Evolutionary conservation across 2,329 filamentous ascomycete genomes (phyloP).

Genomic region (Harringtonia aguacate): DNA sequence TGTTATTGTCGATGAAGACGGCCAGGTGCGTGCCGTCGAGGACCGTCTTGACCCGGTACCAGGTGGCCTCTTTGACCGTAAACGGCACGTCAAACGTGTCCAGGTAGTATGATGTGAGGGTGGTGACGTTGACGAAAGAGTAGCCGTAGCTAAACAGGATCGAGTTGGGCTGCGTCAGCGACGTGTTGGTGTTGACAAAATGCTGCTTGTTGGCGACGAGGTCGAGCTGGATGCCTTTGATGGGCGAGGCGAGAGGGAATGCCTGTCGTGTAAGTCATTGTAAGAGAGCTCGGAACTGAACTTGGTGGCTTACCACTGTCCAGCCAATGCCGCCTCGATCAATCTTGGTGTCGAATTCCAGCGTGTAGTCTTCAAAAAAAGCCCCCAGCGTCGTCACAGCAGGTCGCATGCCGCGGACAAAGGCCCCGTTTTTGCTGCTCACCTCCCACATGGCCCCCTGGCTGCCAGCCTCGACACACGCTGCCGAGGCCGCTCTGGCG

Average conservation of each 20-base stretch:
- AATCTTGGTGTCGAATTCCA: neutral
- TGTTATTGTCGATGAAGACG: conserved; percentile 13
- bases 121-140: neutral
- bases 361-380: no score
- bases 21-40: conserved; percentile 16
- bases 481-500: neutral
- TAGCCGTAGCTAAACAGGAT: neutral
- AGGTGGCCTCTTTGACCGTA: conserved; percentile 20
- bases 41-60: conserved; percentile 26
- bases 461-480: neutral
- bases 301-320: neutral
- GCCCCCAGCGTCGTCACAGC: neutral
- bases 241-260: no score
- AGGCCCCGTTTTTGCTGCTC: neutral
- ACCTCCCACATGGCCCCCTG: neutral
- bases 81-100: conserved; percentile 15
- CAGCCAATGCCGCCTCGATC: neutral
- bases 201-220: neutral
- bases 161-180: neutral
- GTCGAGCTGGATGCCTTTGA: neutral
- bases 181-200: neutral
- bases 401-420: neutral
- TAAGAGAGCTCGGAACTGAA: no score
- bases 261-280: no score
- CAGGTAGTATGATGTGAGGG: neutral